phyloP scores from a whole-genome alignment of 2,329 filamentous ascomycete genomes.

The Aureobasidium sp. region DNA sequence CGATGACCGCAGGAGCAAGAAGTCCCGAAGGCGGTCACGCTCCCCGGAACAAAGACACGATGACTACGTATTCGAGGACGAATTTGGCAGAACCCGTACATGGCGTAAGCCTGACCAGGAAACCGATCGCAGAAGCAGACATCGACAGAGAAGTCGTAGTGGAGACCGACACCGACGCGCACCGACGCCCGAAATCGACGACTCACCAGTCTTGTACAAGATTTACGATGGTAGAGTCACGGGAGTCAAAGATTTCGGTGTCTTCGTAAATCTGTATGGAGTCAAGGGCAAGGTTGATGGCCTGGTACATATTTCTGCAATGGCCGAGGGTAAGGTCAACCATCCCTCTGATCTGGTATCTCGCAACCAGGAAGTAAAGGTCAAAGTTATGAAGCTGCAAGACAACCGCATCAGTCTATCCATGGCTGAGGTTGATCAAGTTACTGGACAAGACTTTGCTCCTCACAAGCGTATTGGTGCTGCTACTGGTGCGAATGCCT shows the following conservation, averaged over 20 bases:
- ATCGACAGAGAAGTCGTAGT: conserved; percentile 35
- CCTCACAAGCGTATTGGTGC: conserved; percentile 72
- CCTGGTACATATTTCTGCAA: conserved; percentile 85
- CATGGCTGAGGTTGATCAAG: conserved; percentile 96
- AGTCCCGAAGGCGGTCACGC: conserved; percentile 38
- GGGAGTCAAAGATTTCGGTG: conserved; percentile 90
- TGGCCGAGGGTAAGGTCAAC: conserved; percentile 79
- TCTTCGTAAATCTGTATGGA: conserved; percentile 85
- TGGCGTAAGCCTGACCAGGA: conserved; percentile 36
- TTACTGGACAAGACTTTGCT: conserved; percentile 73
- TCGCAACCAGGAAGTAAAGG: conserved; percentile 75
- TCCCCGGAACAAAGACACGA: conserved; percentile 49
- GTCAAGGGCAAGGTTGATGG: conserved; percentile 87
- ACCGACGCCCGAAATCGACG: conserved; percentile 70
- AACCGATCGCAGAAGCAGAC: conserved; percentile 39
- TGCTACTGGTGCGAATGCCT: conserved; percentile 83
- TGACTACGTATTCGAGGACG: conserved; percentile 52
- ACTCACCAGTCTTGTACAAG: conserved; percentile 74
- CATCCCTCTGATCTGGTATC: conserved; percentile 84
- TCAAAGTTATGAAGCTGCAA: conserved; percentile 87
- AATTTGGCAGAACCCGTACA: conserved; percentile 46
- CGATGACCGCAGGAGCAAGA: conserved; percentile 30
- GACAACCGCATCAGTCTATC: conserved; percentile 76
- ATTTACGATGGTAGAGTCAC: conserved; percentile 86
- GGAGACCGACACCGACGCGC: conserved; percentile 59